Evolutionary conservation across 257 asterid genomes (phyloP), one percentile per base, ranked within the genome.

Genomic region (Salvia splendens): DNA sequence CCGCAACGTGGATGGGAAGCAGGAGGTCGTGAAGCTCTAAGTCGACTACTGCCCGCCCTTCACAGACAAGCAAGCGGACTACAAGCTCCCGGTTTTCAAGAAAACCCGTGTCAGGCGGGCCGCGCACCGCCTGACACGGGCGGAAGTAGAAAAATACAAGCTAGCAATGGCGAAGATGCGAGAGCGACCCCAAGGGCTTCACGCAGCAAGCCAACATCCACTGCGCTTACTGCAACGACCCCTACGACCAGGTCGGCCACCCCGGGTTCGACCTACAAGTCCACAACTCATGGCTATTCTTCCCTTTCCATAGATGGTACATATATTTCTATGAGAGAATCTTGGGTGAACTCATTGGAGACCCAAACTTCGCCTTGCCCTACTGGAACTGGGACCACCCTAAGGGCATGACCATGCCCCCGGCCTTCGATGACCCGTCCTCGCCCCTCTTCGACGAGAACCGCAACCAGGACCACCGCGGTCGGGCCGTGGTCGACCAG

Each of bases 311-410:
- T 41, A 71, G 87, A 24, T 24, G 30, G 30, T 24, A 24, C 30
- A 30, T 82, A 36, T 82, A 71, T 32, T 82, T 82, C 57, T 77
- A 74, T 16, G 87, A 82, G 60, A 65, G 87, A 0, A 82, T 82
- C 17, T 41, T 74, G 53, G 79, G 69, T 0, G 72, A 77, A 47
- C 57, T 82, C 9, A 74, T 82, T 9, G 73, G 68, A 24, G 30
- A 24, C 2, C 30, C 30, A 2, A 24, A 2, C 30, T 24, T 24
- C 30, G 30, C 30, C 30, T 16, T 82, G 9, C 87, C 87, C 2
- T 82, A 64, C 46, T 82, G 85, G 83, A 79, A 82, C 65, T 82
- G 85, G 85, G 87, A 82, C 46, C 11, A 45, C 20, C 83, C 83
- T 5, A 48, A 9, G 9, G 82, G 85, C 7, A 69, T 80, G 75